Percentiles rank a stretch among this genome's conserved stretches.
Evolutionary conservation across 257 asterid species (phyloP).

Genomic region (Euphrasia confusa): DNA sequence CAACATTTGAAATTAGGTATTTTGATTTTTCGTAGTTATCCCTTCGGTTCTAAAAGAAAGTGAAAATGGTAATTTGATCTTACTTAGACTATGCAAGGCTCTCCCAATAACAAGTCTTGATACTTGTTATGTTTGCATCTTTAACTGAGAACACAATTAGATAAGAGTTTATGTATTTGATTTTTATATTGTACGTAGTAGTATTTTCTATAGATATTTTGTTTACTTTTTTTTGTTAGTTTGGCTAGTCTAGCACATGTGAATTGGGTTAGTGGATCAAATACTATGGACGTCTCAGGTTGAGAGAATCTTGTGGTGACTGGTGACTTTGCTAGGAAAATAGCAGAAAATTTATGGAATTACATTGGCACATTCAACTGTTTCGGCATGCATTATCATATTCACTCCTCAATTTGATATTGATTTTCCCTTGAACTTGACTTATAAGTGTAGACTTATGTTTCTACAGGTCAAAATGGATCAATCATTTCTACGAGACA

Average conservation of each 20-base stretch:
- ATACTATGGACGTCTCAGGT: not conserved
- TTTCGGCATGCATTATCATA: not conserved
- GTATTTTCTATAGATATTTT: not conserved
- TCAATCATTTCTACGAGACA: conserved; percentile 33
- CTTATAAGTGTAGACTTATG: conserved; percentile 11
- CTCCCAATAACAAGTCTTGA: not conserved
- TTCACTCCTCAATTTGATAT: conserved; percentile 8
- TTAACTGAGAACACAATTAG: too few relatives aligned
- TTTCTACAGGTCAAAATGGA: conserved; percentile 46
- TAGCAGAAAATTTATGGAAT: conserved; percentile 6
- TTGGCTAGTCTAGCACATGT: conserved; percentile 1
- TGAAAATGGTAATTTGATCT: conserved; percentile 5
- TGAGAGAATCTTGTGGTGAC: conserved; percentile 13
- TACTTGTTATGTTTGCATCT: too few relatives aligned
- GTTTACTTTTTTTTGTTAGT: conserved; percentile 4
- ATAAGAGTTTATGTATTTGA: too few relatives aligned
- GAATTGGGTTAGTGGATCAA: conserved; percentile 6
- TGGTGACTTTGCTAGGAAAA: conserved; percentile 3
- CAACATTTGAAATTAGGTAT: not conserved
- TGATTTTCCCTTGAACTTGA: conserved; percentile 7
- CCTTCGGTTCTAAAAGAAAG: not conserved
- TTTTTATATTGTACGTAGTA: too few relatives aligned
- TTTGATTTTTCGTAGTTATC: not conserved
- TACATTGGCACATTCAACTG: conserved; percentile 2
- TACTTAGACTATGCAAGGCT: conserved; percentile 2